Base-by-base conservation (phyloP, 2,329 filamentous ascomycete genomes). In the Neurospora sp. region DNA sequence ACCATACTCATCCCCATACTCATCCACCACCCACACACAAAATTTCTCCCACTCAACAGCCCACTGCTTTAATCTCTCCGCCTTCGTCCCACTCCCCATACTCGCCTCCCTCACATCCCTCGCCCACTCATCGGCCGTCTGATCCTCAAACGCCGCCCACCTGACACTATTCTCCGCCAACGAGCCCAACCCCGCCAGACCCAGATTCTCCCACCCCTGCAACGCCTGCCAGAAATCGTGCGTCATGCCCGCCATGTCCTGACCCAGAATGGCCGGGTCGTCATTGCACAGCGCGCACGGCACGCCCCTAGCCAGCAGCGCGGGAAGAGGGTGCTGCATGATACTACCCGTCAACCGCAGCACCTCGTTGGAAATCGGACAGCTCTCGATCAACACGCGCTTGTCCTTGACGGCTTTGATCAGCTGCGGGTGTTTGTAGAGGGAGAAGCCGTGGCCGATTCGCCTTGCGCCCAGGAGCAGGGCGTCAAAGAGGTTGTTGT, bases 141-240 rank as follows among this genome's bases (percentile, higher is more conserved):
- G 89, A 75, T 97, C 93, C 78, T 97, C 93, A 75, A 94, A 96
- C 28, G 90, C 91, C 9, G 93, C 91, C 93, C 93, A 98, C 52
- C 92, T 86, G 66, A 98, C 89, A 74, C 93, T 96, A 77, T 97
- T 98, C 84, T 98, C 93, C 0, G 93, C 95, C 75, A 99, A 84
- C 70, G 90, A 91, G 0, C 91, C 95, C 68, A 98, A 81, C 0
- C 94, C 95, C 11, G 92, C 93, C 2, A 98, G 84, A 0, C 94
- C 96, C 15, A 97, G 86, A 77, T 96, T 97, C 71, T 97, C 91
- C 88, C 94, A 96, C 0, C 92, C 94, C 80, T 97, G 93, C 23
- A 97, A 82, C 1, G 92, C 91, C 80, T 97, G 93, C 93, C 93
- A 97, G 80, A 97, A 97, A 80, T 97, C 93, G 79, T 97, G 92